Base-by-base conservation (phyloP, 208 protist species). In the Wallacemonas sp. region DNA sequence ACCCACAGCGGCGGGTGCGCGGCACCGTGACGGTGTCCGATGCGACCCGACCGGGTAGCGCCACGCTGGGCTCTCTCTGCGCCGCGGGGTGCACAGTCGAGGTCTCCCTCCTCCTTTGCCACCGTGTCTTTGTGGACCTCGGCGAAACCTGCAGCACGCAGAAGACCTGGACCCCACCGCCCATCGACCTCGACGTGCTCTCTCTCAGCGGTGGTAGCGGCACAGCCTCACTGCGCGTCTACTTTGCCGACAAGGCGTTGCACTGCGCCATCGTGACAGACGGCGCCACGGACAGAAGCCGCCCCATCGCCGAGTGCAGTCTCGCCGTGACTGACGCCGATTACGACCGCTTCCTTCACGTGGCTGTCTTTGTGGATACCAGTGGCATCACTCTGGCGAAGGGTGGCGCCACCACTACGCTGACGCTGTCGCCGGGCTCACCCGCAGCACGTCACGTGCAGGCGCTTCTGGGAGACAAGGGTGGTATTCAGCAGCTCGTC, bases 321-420 rank as follows among this genome's bases (percentile, higher is more conserved):
- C 12, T 62, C 6, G 36, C 55, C 9, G 21, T 82, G 19, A 26
- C 53, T 17, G 41, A 55, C 19, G 66, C 70, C 27, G 78, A 91
- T 47, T 85, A 72, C 76, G 76, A 87, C 61, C 64, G 51, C 53
- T 86, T 78, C 66, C 68, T 84, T 56, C 64, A 91, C 59, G 41
- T 91, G 15, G 62, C 78, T 0, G 69, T 82, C n/a, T 70, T 87
- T 2, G 9, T 91, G 3, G 80, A 91, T 19, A 55, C 51, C 14
- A 65, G 63, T 21, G 45, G 42, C 6, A 21, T 86, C 9, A 86
- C 78, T 30, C 59, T 91, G 2, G 59, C 70, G 45, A 91, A 87
- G 71, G 75, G 64, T 12, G 65, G 70, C 22, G 56, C 72, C 41
- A 66, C 66, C 12, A 66, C 53, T 36, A 75, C 70, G 39, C 44